Percentiles rank a stretch among this genome's conserved stretches.
Evolutionary conservation across 169 alveolate genomes (phyloP).

Genomic region (Amoebophrya sp.): DNA sequence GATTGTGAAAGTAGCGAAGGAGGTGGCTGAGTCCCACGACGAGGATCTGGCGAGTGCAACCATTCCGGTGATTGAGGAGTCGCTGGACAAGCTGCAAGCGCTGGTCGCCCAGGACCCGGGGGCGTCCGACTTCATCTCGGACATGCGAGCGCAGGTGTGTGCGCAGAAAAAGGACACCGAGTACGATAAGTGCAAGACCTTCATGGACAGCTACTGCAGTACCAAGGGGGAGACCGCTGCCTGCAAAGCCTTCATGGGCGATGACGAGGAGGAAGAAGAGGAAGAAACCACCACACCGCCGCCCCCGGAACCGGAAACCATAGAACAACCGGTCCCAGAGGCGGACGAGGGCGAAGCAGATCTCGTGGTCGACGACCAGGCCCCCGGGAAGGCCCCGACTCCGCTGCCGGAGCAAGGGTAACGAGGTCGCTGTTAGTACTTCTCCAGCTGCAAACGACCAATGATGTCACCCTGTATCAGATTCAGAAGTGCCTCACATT

Average conservation of each 20-base stretch:
- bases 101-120: not conserved
- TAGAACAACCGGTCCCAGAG: too few species aligned
- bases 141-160: slow-evolving; percentile 19
- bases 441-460: too few species aligned
- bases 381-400: too few species aligned
- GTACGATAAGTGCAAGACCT: not conserved
- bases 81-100: not conserved
- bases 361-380: too few species aligned
- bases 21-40: not conserved
- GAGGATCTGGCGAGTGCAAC: not conserved
- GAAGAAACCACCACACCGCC: too few species aligned
- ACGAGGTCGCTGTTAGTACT: too few species aligned
- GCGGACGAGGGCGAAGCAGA: too few species aligned
- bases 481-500: too few species aligned
- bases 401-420: too few species aligned
- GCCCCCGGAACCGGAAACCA: too few species aligned
- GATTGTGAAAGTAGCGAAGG: not conserved
- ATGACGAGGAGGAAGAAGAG: not conserved
- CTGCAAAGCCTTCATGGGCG: slow-evolving; percentile 16
- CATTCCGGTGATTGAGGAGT: not conserved
- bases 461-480: too few species aligned
- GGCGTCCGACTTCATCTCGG: not conserved
- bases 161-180: not conserved
- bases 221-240: not conserved
- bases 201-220: not conserved